Evolutionary conservation across 176 grass and related monocot genomes (phyloP).

Genomic region (Hyparrhenia diplandra): DNA sequence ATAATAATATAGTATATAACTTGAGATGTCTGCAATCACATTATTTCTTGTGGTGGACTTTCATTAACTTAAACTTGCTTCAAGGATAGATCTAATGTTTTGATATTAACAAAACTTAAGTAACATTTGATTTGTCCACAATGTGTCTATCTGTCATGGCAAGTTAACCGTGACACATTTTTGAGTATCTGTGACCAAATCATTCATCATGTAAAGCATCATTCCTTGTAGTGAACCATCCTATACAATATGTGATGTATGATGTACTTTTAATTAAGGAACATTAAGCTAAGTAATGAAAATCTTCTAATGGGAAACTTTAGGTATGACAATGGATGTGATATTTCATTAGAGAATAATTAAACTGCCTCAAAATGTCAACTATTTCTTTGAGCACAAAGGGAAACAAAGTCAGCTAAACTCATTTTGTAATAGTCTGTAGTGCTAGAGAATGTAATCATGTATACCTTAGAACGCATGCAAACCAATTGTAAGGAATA

Average conservation of each 20-base stretch:
- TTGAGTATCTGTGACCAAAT: too few species aligned
- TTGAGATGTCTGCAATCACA: background rate
- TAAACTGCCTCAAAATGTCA: conserved; percentile 3
- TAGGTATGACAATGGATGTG: background rate
- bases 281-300: background rate
- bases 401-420: conserved; percentile 6
- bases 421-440: background rate
- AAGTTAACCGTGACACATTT: too few species aligned
- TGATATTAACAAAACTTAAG: background rate
- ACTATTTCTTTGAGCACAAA: conserved; percentile 20
- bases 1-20: background rate
- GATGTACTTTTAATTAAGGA: background rate
- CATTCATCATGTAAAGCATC: too few species aligned
- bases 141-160: too few species aligned
- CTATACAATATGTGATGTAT: background rate
- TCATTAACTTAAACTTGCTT: background rate
- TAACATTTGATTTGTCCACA: background rate
- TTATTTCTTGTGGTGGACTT: background rate
- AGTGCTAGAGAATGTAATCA: background rate
- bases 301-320: background rate
- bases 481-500: background rate
- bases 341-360: background rate
- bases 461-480: background rate
- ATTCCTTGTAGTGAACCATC: too few species aligned
- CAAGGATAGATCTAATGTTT: conserved; percentile 19